Evolutionary conservation across 257 asterid genomes (phyloP).

Genomic region (Solanum pinnatisectum): DNA sequence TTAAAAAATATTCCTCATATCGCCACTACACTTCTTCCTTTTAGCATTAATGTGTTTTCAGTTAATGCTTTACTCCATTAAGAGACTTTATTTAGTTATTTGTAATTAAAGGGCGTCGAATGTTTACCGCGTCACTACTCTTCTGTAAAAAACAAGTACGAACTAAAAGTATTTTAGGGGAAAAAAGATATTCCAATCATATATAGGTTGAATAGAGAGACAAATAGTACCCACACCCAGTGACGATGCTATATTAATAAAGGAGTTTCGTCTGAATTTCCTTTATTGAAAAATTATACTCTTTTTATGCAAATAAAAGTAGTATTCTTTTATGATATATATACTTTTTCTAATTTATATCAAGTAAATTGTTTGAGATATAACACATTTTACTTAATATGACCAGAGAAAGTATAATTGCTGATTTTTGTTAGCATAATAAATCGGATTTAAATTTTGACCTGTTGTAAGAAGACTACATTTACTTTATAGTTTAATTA

Average conservation of each 20-base stretch:
- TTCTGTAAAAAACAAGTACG: not conserved
- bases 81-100: not conserved
- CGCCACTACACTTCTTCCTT: not conserved
- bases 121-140: not conserved
- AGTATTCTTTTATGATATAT: not conserved
- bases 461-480: not conserved
- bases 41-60: conserved; percentile 4
- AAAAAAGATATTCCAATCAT: not conserved
- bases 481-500: not conserved
- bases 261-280: not conserved
- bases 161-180: not conserved
- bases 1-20: not conserved
- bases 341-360: too few relatives aligned
- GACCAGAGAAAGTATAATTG: too few relatives aligned
- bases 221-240: not conserved
- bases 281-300: not conserved
- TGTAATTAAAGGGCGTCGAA: not conserved
- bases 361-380: too few relatives aligned
- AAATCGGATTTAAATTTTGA: too few relatives aligned
- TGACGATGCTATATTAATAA: not conserved
- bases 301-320: not conserved
- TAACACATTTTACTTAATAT: too few relatives aligned
- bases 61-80: not conserved
- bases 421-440: too few relatives aligned
- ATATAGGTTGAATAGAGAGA: not conserved